Conservation (phyloP, 345 rosid genomes). For the Cardamine occulta region DNA sequence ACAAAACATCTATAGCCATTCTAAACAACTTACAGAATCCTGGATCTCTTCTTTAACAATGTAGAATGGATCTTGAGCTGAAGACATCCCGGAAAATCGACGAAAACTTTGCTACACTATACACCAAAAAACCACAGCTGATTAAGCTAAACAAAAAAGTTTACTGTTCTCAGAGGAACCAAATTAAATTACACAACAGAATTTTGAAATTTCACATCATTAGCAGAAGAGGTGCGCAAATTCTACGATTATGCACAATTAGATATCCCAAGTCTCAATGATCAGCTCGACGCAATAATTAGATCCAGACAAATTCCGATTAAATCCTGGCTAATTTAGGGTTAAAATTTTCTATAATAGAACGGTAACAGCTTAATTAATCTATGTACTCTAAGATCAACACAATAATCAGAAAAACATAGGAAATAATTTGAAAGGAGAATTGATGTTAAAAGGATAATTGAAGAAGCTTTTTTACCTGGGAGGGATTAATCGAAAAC, state of each 20-base stretch:
- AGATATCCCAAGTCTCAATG: slow-evolving; percentile 6
- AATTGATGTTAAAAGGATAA: no score
- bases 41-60: slow-evolving; percentile 99
- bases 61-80: slow-evolving; percentile 97
- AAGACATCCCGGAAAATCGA: slow-evolving; percentile 60
- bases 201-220: not conserved
- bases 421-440: no score
- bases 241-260: not conserved
- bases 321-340: slow-evolving; percentile 12
- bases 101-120: not conserved
- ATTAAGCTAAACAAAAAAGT: not conserved
- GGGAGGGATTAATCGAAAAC: not conserved
- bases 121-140: not conserved
- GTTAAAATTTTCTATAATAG: not conserved
- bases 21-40: slow-evolving; percentile 73
- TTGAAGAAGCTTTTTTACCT: slow-evolving; percentile 8
- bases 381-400: slow-evolving; percentile 20
- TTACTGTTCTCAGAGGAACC: slow-evolving; percentile 1
- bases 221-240: not conserved
- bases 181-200: not conserved
- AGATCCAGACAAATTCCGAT: slow-evolving; percentile 20
- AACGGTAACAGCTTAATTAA: not conserved
- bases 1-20: not conserved
- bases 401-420: not conserved
- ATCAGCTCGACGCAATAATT: not conserved